These are phyloP conservation scores for Penicillium canariense DNA, from an alignment of 495 filamentous ascomycete species.

Conservation along the genomic window DNA sequence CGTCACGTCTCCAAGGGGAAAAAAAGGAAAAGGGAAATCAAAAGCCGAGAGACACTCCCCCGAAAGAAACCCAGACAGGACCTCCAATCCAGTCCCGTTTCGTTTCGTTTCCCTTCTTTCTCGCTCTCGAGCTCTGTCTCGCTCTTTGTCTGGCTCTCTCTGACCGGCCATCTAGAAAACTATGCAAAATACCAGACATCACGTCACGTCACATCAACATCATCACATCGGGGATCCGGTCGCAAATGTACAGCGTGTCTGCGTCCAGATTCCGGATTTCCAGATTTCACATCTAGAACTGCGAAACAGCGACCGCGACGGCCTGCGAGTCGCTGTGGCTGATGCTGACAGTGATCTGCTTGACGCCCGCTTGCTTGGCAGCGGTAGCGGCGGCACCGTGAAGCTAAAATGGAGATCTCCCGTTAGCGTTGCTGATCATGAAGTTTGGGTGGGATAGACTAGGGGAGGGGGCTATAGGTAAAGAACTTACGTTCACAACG, in stretches of 20 bases:
- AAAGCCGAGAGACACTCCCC: background rate
- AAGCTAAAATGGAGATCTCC: slow-evolving; percentile 52
- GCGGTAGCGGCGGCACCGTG: slow-evolving; percentile 78
- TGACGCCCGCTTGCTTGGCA: slow-evolving; percentile 80
- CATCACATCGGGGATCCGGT: background rate
- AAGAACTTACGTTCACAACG: slow-evolving; percentile 70
- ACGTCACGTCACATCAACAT: slow-evolving; percentile 1
- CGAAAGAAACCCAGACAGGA: background rate
- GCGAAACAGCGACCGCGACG: slow-evolving; percentile 86
- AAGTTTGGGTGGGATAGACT: background rate
- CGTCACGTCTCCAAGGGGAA: slow-evolving; percentile 29
- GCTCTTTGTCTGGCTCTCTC: too few relatives aligned
- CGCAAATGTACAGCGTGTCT: background rate
- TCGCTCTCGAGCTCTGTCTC: background rate
- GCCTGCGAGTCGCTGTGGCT: slow-evolving; percentile 91
- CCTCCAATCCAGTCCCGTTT: background rate
- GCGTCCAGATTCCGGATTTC: background rate
- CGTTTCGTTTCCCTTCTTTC: background rate
- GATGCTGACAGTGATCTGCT: slow-evolving; percentile 85
- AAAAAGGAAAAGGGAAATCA: background rate
- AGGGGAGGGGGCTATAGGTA: background rate
- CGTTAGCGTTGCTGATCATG: slow-evolving; percentile 25
- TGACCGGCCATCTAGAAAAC: background rate
- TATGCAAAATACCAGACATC: slow-evolving; percentile 1
- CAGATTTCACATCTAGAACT: slow-evolving; percentile 36